Evolutionary conservation across 768 basidiomycete genomes (phyloP), one percentile per base, ranked within the genome.

Genomic region (Chalciporus sphaerocephalus): DNA sequence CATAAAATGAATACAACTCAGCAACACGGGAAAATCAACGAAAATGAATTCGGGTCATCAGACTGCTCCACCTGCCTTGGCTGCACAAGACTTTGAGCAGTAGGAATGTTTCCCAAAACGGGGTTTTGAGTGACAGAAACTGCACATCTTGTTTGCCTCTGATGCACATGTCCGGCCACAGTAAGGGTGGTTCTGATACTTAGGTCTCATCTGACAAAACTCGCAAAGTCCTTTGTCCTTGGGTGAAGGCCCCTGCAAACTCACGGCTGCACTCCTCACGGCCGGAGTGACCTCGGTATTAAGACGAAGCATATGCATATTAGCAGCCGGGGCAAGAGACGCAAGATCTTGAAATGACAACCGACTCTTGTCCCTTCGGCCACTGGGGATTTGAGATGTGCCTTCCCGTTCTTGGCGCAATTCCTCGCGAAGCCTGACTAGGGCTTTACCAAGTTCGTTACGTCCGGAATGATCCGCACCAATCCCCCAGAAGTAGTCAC

Each of bases 401-500:
- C 60, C 37, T 18, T 52, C 33, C 28, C 48, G 60, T 47, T 61
- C 65, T 17, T 53, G 53, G 58, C 76, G 79, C 42, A 85, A 65
- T 59, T 73, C 75, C 38, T 69, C 64, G 50, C 86, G 71, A 52
- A 88, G 66, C 51, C 82, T 75, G 52, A 79, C 75, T 10, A 87
- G 72, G 10, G 81, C 79, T 59, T 81, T 85, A 33, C 86, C 87
- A 24, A 88, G 76, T 60, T 88, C 83, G 51, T 88, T 88, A 32
- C 79, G 76, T 17, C 86, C 86, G 55, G 72, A 67, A 21, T 74
- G 68, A 60, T 88, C 81, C 30, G 75, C 69, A 5, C 86, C 86
- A 49, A 80, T 64, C n/a, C 86, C 86, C 85, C 86, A 88, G 64
- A 87, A 87, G 32, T 83, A 71, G 61, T 88, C 86, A 51, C 79